Evolutionary conservation across 83 land plant species (phyloP), one percentile per base, ranked within the genome.

Genomic region (Diphasiastrum complanatum): DNA sequence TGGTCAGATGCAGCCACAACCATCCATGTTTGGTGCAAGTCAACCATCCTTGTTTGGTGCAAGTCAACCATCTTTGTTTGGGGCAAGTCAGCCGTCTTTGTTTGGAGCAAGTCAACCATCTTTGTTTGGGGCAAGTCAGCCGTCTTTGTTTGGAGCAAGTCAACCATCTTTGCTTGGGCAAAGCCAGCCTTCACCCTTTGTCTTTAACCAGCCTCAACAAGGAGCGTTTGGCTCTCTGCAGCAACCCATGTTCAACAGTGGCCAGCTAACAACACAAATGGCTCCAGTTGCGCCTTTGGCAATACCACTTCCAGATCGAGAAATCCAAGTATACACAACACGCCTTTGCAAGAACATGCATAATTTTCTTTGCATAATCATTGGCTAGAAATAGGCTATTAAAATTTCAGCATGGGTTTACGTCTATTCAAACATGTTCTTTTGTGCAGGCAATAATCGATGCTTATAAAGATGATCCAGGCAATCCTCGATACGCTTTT

Each of bases 201-300:
- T 37, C 8, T 40, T 57, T 24, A 33, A 40, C 2, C 24, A 16
- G 2, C 47, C 64, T 61, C 64, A 45, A 25, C 69, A 25, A 30
- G 12, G n/a, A 41, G 18, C n/a, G 18, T 41, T 41, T 41, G 45
- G 45, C n/a, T 14, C 12, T 18, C 45, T 41, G 45, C 69, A 68
- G 65, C 33, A 40, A 20, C 46, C 66, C 33, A 46, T 68, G 27
- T 80, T 76, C 67, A 51, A 16, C 24, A 27, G 48, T 16, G 60
- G 71, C 18, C 91, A 81, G 72, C 43, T 95, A 61, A 82, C 86
- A 16, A 95, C 99, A 26, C 99, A 89, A 65, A 89, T 95, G 99
- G 93, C 99, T 2, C 97, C 97, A 5, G 93, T 89, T 40, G 99
- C 99, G 3, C 92, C 96, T 18, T 68, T 89, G 65, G 79, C 81